phyloP scores from a whole-genome alignment of 352 stramenopile genomes.

The Elongisporangium anandrum region DNA sequence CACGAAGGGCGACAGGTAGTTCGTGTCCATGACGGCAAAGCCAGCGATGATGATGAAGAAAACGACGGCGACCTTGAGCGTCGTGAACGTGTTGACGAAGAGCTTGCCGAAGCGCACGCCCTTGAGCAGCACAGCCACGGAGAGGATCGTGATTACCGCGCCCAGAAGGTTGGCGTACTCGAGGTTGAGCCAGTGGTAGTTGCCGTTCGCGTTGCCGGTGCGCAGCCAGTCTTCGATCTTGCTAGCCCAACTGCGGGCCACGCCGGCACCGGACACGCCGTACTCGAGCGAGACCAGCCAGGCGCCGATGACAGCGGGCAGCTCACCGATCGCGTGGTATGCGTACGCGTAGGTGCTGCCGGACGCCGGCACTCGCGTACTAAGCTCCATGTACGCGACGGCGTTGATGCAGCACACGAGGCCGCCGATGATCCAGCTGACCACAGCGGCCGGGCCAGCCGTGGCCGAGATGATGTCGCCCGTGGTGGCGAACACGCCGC shows the following conservation, averaged over 20 bases:
- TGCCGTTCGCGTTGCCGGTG: slow-evolving; percentile 1
- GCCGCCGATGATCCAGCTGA: slow-evolving; percentile 50
- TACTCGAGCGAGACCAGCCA: slow-evolving; percentile 75
- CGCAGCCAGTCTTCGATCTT: slow-evolving; percentile 46
- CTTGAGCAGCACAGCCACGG: slow-evolving; percentile 31
- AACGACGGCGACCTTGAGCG: slow-evolving; percentile 47
- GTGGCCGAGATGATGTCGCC: slow-evolving; percentile 34
- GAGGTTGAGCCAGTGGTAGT: slow-evolving; percentile 15
- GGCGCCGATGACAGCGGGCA: slow-evolving; percentile 62
- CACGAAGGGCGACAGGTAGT: slow-evolving; percentile 67
- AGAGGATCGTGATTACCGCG: slow-evolving; percentile 31
- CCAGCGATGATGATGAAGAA: slow-evolving; percentile 73
- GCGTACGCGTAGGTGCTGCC: slow-evolving; percentile 77
- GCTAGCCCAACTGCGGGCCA: slow-evolving; percentile 76
- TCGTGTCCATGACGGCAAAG: slow-evolving; percentile 44
- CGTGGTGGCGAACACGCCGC: slow-evolving; percentile 57
- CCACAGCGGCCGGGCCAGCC: slow-evolving; percentile 41
- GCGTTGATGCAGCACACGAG: slow-evolving; percentile 38
- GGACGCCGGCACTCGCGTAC: slow-evolving; percentile 49
- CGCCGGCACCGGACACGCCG: slow-evolving; percentile 55
- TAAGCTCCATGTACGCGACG: slow-evolving; percentile 65
- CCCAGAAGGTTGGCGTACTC: slow-evolving; percentile 17
- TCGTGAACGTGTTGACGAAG: slow-evolving; percentile 53
- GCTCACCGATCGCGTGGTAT: slow-evolving; percentile 73
- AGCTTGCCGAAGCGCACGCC: slow-evolving; percentile 59